phyloP scores from a whole-genome alignment of 164 flowering plant genomes.

The Amborella trichopoda region DNA sequence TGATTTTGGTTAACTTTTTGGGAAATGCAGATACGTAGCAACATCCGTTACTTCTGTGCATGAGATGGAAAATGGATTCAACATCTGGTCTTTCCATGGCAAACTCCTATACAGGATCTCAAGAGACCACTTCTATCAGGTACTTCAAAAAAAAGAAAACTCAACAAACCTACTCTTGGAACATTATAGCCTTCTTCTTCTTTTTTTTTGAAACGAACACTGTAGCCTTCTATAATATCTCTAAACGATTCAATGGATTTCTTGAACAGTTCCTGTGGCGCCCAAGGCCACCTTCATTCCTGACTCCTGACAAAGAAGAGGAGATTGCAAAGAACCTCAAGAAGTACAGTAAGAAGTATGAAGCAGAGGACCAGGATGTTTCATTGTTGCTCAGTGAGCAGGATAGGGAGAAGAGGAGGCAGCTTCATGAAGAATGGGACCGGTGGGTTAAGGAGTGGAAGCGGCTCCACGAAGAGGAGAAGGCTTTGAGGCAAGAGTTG shows the following conservation, averaged over 20 bases:
- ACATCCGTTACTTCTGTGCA: constrained; percentile 94
- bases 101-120: constrained; percentile 71
- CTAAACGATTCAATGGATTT: too few relatives aligned
- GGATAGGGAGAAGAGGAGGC: constrained; percentile 77
- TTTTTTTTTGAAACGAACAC: too few relatives aligned
- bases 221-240: background rate
- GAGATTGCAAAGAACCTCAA: constrained; percentile 88
- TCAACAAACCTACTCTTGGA: background rate
- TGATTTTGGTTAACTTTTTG: too few relatives aligned
- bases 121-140: constrained; percentile 92
- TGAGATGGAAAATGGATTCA: constrained; percentile 97
- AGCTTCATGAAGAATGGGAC: constrained; percentile 85
- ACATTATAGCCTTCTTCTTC: too few relatives aligned
- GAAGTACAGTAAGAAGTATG: constrained; percentile 93
- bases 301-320: constrained; percentile 82
- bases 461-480: constrained; percentile 62
- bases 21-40: constrained; percentile 67
- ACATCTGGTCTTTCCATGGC: constrained; percentile 91
- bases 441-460: constrained; percentile 69
- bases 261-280: constrained; percentile 93
- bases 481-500: constrained; percentile 36
- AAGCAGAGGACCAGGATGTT: constrained; percentile 92
- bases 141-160: too few relatives aligned
- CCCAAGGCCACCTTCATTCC: constrained; percentile 76
- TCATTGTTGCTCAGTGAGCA: constrained; percentile 75